phyloP scores from a whole-genome alignment of 805 yeast species.

The Saturnispora halmiae region DNA sequence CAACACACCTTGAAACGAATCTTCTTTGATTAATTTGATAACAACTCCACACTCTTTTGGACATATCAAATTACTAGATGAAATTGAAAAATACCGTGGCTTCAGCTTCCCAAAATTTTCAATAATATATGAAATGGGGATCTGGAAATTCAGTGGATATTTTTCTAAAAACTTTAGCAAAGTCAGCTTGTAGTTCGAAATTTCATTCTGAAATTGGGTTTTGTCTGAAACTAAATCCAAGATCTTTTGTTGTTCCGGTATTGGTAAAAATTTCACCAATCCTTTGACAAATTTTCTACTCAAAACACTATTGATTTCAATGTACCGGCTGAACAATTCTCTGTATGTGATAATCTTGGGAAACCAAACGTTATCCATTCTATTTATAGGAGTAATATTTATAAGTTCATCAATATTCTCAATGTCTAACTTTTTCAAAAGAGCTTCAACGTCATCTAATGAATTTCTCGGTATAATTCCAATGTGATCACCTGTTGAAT shows the following conservation, averaged over 20 bases:
- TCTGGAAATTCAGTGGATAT: slow-evolving; percentile 46
- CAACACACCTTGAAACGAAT: slow-evolving; percentile 61
- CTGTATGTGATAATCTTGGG: slow-evolving; percentile 72
- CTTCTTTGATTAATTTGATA: slow-evolving; percentile 68
- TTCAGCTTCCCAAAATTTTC: slow-evolving; percentile 71
- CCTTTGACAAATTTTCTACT: slow-evolving; percentile 63
- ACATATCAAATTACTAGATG: slow-evolving; percentile 58
- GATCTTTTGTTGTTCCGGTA: slow-evolving; percentile 28
- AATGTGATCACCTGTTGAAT: slow-evolving; percentile 88
- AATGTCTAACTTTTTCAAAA: slow-evolving; percentile 54
- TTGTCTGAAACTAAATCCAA: slow-evolving; percentile 48
- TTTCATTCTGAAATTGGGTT: slow-evolving; percentile 48
- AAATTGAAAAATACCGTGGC: slow-evolving; percentile 89
- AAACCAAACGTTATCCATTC: slow-evolving; percentile 40
- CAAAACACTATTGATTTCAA: slow-evolving; percentile 80
- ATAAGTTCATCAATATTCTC: slow-evolving; percentile 40
- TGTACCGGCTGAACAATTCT: slow-evolving; percentile 64
- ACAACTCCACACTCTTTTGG: slow-evolving; percentile 65
- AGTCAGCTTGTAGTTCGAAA: slow-evolving; percentile 49
- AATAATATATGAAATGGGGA: slow-evolving; percentile 74
- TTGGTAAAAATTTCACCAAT: slow-evolving; percentile 11
- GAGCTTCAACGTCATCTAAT: slow-evolving; percentile 51
- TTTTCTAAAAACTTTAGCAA: slow-evolving; percentile 57
- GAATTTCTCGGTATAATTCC: slow-evolving; percentile 86
- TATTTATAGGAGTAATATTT: slow-evolving; percentile 55